Evolutionary conservation across 148 eudicot species (phyloP), one percentile per base, ranked within the genome.

Genomic region (Nyssa sinensis): DNA sequence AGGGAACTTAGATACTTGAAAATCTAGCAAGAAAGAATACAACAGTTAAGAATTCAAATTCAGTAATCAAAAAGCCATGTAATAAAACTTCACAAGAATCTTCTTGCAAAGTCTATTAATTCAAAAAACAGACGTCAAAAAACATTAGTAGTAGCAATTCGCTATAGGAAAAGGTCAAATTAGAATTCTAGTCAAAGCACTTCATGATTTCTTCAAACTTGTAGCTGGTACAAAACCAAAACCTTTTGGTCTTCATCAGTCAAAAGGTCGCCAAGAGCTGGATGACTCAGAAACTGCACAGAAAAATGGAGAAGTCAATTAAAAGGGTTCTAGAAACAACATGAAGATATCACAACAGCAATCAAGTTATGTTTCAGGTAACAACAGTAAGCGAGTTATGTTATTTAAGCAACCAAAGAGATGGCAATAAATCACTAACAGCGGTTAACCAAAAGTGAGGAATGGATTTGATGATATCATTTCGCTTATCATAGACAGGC

Each of bases 391-490:
- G 33, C 23, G 24, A 14, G 33, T 12, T 3, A 19, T 6, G n/a
- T 41, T 12, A 58, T 51, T 23, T 65, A 16, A n/a, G 24, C 31
- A 78, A 62, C 47, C 16, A 47, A 64, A 62, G 14, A 13, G 67
- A 35, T 55, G 30, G 66, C 44, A 59, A 35, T 9, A 60, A 58
- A 83, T 41, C 12, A 86, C 97, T 80, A 77, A 94, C 98, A 37
- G 97, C 98, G 66, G 97, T 91, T 78, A 83, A 75, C 98, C 98
- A 96, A 81, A 96, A 96, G 84, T 96, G 91, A 4, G 98, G 97
- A 84, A 96, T 93, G 70, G 88, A 75, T 76, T 82, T 86, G 77
- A 96, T 89, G 31, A 89, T 81, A 9, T 88, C 91, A 70, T 85
- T 83, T 69, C 99, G 79, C 83, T 87, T 96, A 44, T 89, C 99